phyloP scores from a whole-genome alignment of 2,329 filamentous ascomycete species.

The Arthrobotrys sinensis region DNA sequence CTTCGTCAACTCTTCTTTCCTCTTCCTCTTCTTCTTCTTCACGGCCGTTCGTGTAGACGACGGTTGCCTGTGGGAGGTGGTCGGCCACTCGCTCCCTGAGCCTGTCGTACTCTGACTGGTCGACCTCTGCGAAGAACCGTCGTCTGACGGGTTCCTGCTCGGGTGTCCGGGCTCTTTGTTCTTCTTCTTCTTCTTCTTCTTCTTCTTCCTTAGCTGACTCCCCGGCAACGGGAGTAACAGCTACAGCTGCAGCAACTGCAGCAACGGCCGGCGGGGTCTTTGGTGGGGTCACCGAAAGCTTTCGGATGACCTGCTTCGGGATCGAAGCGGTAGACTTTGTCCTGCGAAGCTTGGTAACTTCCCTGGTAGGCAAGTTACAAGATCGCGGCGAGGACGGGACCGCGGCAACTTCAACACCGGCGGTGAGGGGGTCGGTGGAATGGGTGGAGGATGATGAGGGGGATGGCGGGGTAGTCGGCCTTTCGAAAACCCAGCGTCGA shows the following conservation, averaged over 20 bases:
- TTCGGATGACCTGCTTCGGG: conserved; percentile 25
- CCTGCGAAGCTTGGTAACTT: conserved; percentile 15
- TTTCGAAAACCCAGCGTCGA: conserved; percentile 16
- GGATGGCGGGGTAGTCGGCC: background rate
- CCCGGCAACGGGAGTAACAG: background rate
- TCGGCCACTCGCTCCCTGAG: conserved; percentile 3
- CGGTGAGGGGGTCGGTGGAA: conserved; percentile 15
- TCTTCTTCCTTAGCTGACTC: background rate
- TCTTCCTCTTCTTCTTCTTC: conserved; percentile 1
- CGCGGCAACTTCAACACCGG: background rate
- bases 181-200: background rate
- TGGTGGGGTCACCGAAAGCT: conserved; percentile 9
- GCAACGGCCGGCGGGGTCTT: background rate
- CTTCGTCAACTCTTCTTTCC: conserved; percentile 8
- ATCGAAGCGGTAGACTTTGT: conserved; percentile 20
- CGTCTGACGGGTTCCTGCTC: background rate
- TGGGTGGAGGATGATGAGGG: background rate
- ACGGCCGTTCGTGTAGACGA: conserved; percentile 8
- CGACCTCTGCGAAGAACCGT: conserved; percentile 2
- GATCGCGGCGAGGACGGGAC: conserved; percentile 6
- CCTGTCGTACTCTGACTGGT: background rate
- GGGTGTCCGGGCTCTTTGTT: background rate
- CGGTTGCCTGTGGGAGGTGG: conserved; percentile 2
- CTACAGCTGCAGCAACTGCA: background rate
- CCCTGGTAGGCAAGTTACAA: conserved; percentile 11